Base-by-base conservation (phyloP, 2,329 filamentous ascomycete genomes). In the Pseudogymnoascus pannorum region DNA sequence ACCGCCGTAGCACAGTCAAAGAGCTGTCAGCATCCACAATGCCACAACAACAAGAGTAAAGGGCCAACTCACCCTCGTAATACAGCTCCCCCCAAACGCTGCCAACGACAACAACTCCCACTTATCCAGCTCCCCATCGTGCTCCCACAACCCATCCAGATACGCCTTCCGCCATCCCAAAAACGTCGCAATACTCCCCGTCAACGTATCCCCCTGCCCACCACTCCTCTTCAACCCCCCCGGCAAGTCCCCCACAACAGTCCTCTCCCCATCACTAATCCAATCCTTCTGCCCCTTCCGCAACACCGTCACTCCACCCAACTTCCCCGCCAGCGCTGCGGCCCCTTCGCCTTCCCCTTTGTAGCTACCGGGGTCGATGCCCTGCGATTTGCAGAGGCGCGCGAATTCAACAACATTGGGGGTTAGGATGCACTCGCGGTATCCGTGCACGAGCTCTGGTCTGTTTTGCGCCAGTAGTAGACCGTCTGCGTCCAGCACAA, bases 361-460 rank as follows among this genome's bases (percentile, higher is more conserved):
- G 2, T 75, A 72, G 0, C 70, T 71, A 1, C 70, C 68, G 0
- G 82, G 78, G 63, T 91, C 82, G 60, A 96, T 77, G 2, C 85
- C 84, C 62, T 94, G 79, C 1, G 85, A 81, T 73, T 91, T 88
- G 62, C 91, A 92, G 42, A 99, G 74, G 11, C 92, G 81, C 1
- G 83, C 86, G 71, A 97, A 97, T 74, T 99, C 94, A 4, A 96
- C 91, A 0, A 97, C 88, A 66, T 99, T 99, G 1, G 94, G 94
- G 42, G 94, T 99, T 62, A 99, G 77, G 60, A 99, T 91, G 59
- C 91, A 95, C 63, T 90, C 84, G 54, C 80, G 81, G 76, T 93
- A 97, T 0, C 92, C 92, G 20, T 84, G 81, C 1, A 99, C 84
- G 0, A 97, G 77, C 33, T 86, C 86, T 0, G 92, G 92, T 58